These are phyloP conservation scores for Osmozyma mogii DNA, from an alignment of 805 yeast species.

Conservation along the genomic window DNA sequence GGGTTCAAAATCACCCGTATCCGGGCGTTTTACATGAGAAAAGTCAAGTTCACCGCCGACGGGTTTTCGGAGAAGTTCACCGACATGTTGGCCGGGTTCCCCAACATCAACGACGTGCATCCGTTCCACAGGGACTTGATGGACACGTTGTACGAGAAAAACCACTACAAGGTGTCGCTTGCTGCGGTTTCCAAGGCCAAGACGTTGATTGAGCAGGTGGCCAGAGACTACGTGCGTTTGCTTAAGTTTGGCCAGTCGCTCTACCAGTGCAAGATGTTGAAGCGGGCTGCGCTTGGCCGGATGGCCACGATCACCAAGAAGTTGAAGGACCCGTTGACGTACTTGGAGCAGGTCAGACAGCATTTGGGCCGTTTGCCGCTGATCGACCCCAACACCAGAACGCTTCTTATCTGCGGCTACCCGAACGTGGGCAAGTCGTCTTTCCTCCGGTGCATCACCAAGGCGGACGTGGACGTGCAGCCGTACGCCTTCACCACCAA, in stretches of 20 bases:
- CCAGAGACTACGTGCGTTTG: conserved; percentile 90
- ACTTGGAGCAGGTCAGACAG: conserved; percentile 97
- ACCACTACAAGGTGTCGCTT: conserved; percentile 93
- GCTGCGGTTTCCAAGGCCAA: conserved; percentile 94
- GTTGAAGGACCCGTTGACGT: conserved; percentile 85
- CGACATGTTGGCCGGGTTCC: conserved; percentile 82
- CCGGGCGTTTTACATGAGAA: conserved; percentile 96
- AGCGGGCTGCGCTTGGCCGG: conserved; percentile 98
- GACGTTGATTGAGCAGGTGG: conserved; percentile 88
- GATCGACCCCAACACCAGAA: conserved; percentile 98
- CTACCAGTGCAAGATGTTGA: conserved; percentile 97
- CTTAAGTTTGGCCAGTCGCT: conserved; percentile 95
- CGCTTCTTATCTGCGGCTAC: conserved; percentile 94
- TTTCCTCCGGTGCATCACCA: conserved; percentile 84
- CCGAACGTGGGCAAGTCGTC: conserved; percentile 99
- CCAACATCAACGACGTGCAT: conserved; percentile 94
- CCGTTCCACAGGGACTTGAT: conserved; percentile 97
- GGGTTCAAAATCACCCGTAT: conserved; percentile 96
- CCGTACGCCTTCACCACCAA: conserved; percentile 99
- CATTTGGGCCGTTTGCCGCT: conserved; percentile 97
- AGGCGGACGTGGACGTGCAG: conserved; percentile 98
- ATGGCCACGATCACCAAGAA: conserved; percentile 98
- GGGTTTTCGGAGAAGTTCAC: conserved; percentile 91
- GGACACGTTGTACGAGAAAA: conserved; percentile 96
- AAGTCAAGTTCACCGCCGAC: conserved; percentile 92